Base-by-base conservation (phyloP, 345 rosid species). In the Crucihimalaya himalaica region DNA sequence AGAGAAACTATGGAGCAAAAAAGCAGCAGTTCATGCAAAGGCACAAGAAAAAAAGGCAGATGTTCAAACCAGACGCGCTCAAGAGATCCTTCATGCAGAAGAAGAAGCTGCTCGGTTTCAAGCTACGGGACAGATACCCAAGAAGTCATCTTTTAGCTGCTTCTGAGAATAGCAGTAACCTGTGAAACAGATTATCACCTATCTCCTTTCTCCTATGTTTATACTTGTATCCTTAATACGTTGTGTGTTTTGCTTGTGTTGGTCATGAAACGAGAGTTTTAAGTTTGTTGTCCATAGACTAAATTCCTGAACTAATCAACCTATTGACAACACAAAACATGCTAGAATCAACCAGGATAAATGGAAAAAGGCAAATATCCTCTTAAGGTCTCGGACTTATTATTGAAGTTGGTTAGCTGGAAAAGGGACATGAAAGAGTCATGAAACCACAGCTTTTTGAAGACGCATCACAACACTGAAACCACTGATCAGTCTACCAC, bases 11-110 rank as follows among this genome's bases (percentile, higher is more conserved):
- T 84, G 80, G 54, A 83, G 80, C 80, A 79, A 84, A 73, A 70
- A 83, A 28, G 97, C 87, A 53, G 46, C 79, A 55, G 46, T 89
- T 39, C 93, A 87, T 80, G 91, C 78, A 77, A 64, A 81, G 62
- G 93, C 97, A 56, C 95, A 84, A 81, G 91, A 89, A 45, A 86
- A 86, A 77, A 85, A 80, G 75, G 97, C 93, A 28, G 65, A 72
- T 39, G 88, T 90, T 50, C 93, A 90, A 70, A 91, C 97, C 53
- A 77, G 66, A 68, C 88, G 85, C 0, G 89, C 89, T 27, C 89
- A 88, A 86, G 86, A 88, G 72, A 1, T 87, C 14, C 88, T 95
- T 5, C 82, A 86, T 63, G 93, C 92, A 0, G 97, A 88, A 82
- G 97, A 95, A 68, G 73, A 43, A 66, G 93, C 96, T 63, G 97